Percentiles rank a stretch among this genome's conserved stretches.
phyloP scores from a whole-genome alignment of 202 grass and related monocot genomes.

The Dendrocalamus latiflorus region DNA sequence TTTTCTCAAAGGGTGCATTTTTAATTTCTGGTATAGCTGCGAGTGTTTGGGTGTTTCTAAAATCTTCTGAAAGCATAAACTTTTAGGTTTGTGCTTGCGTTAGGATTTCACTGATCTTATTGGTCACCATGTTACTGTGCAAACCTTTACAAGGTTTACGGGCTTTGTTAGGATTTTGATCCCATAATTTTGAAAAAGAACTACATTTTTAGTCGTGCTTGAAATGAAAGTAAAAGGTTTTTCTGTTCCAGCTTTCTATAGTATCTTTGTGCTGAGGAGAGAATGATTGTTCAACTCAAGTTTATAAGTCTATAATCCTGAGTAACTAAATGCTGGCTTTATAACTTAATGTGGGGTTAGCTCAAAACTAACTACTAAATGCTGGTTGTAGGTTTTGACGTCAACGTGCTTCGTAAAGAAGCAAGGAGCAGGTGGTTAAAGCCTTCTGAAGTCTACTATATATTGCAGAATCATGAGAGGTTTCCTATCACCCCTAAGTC shows the following conservation, averaged over 20 bases:
- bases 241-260: neutral
- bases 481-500: slow-evolving; percentile 56
- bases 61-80: neutral
- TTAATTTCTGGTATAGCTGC: slow-evolving; percentile 5
- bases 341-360: neutral
- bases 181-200: neutral
- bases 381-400: slow-evolving; percentile 66
- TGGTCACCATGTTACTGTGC: neutral
- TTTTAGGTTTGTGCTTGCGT: neutral
- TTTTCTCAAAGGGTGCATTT: neutral
- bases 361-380: neutral
- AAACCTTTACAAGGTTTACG: neutral
- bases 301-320: neutral
- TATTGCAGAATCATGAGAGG: slow-evolving; percentile 78
- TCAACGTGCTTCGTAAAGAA: slow-evolving; percentile 67
- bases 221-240: neutral
- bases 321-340: neutral
- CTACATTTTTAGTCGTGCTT: slow-evolving; percentile 3
- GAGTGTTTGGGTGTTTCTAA: neutral
- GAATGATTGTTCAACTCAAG: neutral
- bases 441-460: slow-evolving; percentile 83
- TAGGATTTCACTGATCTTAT: neutral
- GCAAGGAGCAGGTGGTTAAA: slow-evolving; percentile 79
- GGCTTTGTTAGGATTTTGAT: neutral
- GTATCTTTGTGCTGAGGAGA: neutral